Percentiles rank a stretch among this genome's conserved stretches.
Conservation (phyloP, 2,329 filamentous ascomycete species). For the Aureobasidium sp. region DNA sequence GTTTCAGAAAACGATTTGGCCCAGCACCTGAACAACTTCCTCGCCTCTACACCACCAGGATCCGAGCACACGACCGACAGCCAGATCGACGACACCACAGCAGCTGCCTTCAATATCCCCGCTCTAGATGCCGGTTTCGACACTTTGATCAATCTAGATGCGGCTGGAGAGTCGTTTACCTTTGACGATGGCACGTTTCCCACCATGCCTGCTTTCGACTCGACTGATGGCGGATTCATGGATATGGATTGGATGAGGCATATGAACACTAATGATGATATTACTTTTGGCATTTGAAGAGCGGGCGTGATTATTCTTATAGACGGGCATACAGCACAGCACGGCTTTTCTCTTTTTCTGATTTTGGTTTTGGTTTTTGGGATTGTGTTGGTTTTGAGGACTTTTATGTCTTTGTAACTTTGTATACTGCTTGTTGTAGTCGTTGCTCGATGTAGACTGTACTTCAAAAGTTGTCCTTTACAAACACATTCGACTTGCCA, state of each 20-base stretch:
- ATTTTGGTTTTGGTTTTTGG: background rate
- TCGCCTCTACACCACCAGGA: constrained; percentile 41
- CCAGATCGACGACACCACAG: constrained; percentile 2
- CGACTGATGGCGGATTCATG: constrained; percentile 11
- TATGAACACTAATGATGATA: constrained; percentile 16
- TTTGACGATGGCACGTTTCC: constrained; percentile 26
- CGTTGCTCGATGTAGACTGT: background rate
- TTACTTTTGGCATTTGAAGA: constrained; percentile 3
- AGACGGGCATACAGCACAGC: background rate
- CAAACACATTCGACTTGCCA: background rate
- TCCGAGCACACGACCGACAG: constrained; percentile 19
- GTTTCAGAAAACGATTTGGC: constrained; percentile 39
- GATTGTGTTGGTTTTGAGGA: background rate
- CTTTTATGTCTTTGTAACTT: background rate
- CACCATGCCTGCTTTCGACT: constrained; percentile 15
- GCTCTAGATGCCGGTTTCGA: constrained; percentile 30
- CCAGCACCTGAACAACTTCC: constrained; percentile 38
- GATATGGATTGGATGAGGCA: constrained; percentile 29
- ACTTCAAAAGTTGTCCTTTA: background rate
- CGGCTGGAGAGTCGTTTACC: constrained; percentile 24
- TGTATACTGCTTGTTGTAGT: background rate
- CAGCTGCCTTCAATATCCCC: constrained; percentile 13
- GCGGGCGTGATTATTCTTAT: background rate
- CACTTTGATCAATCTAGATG: constrained; percentile 28
- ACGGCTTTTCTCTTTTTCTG: background rate